These are phyloP conservation scores for Neurospora sp. DNA, from an alignment of 495 filamentous ascomycete species.

Conservation along the genomic window DNA sequence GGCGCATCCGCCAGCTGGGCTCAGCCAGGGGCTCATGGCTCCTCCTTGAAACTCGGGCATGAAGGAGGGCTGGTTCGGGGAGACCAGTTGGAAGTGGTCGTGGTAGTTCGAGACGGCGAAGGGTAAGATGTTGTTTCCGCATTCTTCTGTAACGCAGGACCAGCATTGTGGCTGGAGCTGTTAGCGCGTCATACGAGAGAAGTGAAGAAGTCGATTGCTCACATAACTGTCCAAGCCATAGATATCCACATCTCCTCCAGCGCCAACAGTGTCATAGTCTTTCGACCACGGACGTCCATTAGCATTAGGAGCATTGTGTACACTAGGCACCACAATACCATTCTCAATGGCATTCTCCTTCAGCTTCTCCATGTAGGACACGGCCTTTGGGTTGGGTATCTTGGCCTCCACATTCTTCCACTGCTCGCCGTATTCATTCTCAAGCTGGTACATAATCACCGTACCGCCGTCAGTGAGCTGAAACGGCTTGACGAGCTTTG, in stretches of 20 bases:
- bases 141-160: slow-evolving; percentile 44
- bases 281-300: slow-evolving; percentile 33
- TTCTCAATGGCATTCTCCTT: slow-evolving; percentile 37
- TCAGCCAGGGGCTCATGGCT: slow-evolving; percentile 50
- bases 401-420: slow-evolving; percentile 35
- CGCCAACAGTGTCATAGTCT: slow-evolving; percentile 30
- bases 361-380: slow-evolving; percentile 47
- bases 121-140: slow-evolving; percentile 37
- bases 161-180: slow-evolving; percentile 41
- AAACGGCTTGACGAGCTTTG: slow-evolving; percentile 37
- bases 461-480: slow-evolving; percentile 47
- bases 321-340: slow-evolving; percentile 45
- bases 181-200: not conserved
- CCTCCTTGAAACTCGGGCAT: slow-evolving; percentile 57
- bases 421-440: slow-evolving; percentile 52
- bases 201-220: not conserved
- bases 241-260: slow-evolving; percentile 47
- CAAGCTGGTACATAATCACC: slow-evolving; percentile 45
- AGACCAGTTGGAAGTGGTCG: slow-evolving; percentile 4
- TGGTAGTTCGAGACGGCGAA: slow-evolving; percentile 7
- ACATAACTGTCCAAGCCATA: slow-evolving; percentile 47
- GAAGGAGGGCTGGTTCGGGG: slow-evolving; percentile 36
- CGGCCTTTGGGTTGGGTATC: slow-evolving; percentile 37
- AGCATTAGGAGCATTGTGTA: slow-evolving; percentile 37
- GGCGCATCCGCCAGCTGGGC: slow-evolving; percentile 39